These are phyloP conservation scores for Lagenidium giganteum DNA, from an alignment of 352 stramenopile species.

Conservation along the genomic window DNA sequence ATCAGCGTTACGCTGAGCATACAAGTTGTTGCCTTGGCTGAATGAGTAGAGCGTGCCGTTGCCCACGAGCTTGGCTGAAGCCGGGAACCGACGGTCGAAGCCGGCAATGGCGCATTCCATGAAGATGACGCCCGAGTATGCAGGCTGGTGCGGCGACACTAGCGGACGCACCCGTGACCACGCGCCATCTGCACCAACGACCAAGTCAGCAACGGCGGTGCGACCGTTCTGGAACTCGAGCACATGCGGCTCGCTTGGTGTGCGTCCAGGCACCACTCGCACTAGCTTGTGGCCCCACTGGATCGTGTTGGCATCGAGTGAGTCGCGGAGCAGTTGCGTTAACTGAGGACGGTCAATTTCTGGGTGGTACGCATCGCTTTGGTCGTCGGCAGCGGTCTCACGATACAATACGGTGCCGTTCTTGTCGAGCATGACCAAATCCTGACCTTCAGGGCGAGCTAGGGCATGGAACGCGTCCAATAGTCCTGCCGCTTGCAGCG, in stretches of 20 bases:
- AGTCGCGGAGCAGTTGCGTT: constrained; percentile 11
- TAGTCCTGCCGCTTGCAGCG: constrained; percentile 6
- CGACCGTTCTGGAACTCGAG: constrained; percentile 8
- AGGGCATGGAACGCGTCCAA: constrained; percentile 6
- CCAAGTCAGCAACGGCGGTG: constrained; percentile 4
- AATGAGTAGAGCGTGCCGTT: constrained; percentile 13
- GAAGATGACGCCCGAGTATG: constrained; percentile 8
- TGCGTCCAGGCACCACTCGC: not conserved
- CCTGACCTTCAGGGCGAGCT: constrained; percentile 9
- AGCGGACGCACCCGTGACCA: constrained; percentile 16
- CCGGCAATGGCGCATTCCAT: constrained; percentile 5
- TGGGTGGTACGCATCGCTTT: constrained; percentile 9
- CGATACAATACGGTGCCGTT: too few species aligned
- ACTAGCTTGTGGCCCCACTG: constrained; percentile 13
- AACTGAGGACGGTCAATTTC: constrained; percentile 17
- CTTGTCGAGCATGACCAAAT: constrained; percentile 5
- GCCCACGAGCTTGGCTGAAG: constrained; percentile 13
- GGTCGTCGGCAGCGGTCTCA: not conserved
- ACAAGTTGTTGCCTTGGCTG: constrained; percentile 7
- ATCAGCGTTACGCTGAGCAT: constrained; percentile 16
- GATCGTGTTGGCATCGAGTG: constrained; percentile 2
- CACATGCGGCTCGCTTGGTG: not conserved
- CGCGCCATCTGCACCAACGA: constrained; percentile 14
- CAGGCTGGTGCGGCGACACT: constrained; percentile 1
- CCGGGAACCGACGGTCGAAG: constrained; percentile 17